A percentile compares a stretch with the other conserved stretches of the same genome.
These are phyloP conservation scores for Sapria himalayana DNA, from an alignment of 345 rosid genomes.

Conservation along the genomic window DNA sequence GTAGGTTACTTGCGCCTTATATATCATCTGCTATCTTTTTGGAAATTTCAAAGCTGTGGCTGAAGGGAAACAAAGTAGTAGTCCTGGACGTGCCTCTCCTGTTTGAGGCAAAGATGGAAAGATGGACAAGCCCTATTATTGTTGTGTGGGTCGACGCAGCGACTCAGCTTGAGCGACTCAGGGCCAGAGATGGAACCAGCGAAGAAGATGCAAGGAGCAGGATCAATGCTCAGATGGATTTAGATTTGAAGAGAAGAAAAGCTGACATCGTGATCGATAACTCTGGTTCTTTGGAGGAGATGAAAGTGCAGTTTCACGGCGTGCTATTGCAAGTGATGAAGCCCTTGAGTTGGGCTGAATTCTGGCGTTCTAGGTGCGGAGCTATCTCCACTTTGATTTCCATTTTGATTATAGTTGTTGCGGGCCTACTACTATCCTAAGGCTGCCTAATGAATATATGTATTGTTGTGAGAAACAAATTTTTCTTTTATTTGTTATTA, in stretches of 20 bases:
- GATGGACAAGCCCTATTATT: slow-evolving; percentile 62
- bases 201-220: slow-evolving; percentile 69
- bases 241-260: slow-evolving; percentile 41
- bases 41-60: slow-evolving; percentile 55
- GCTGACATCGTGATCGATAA: slow-evolving; percentile 80
- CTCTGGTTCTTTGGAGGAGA: slow-evolving; percentile 42
- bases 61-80: slow-evolving; percentile 41
- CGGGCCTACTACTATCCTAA: too few relatives aligned
- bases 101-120: slow-evolving; percentile 72
- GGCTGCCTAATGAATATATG: too few relatives aligned
- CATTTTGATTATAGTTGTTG: slow-evolving; percentile 22
- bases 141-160: slow-evolving; percentile 61
- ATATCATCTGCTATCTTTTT: slow-evolving; percentile 54
- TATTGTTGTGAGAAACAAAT: too few relatives aligned
- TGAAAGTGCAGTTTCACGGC: slow-evolving; percentile 33
- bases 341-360: slow-evolving; percentile 69
- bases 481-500: too few relatives aligned
- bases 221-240: slow-evolving; percentile 59
- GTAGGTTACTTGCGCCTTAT: slow-evolving; percentile 56
- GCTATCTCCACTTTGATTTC: slow-evolving; percentile 30
- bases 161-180: slow-evolving; percentile 52
- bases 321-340: slow-evolving; percentile 30
- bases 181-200: slow-evolving; percentile 36
- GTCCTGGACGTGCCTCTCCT: slow-evolving; percentile 68
- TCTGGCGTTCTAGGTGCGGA: slow-evolving; percentile 71